Evolutionary conservation across 208 protist species (phyloP).

Genomic region (Porcisia hertigi): DNA sequence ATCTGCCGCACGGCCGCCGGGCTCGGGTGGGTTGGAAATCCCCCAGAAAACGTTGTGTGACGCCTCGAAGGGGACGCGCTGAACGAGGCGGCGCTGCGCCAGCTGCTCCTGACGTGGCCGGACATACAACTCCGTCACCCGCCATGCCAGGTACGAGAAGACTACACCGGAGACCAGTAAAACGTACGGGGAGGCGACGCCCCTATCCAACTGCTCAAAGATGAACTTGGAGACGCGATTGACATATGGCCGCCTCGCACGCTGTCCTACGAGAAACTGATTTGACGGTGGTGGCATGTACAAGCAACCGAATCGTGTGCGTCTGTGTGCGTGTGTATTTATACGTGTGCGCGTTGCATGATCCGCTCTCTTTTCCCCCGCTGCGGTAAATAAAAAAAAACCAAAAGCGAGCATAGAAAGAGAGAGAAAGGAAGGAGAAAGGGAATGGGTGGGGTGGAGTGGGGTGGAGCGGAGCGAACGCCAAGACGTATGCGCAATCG

Average conservation of each 20-base stretch:
- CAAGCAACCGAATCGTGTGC: not conserved
- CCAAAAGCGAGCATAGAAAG: not conserved
- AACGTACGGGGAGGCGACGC: constrained; percentile 70
- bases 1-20: not conserved
- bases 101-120: constrained; percentile 51
- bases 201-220: constrained; percentile 85
- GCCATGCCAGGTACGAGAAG: constrained; percentile 60
- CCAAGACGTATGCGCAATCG: not conserved
- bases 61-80: constrained; percentile 64
- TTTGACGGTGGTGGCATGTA: constrained; percentile 19
- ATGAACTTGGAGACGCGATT: constrained; percentile 77
- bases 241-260: constrained; percentile 35
- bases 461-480: not conserved
- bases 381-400: not conserved
- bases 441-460: not conserved
- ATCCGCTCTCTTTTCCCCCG: not conserved
- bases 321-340: not conserved
- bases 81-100: constrained; percentile 38
- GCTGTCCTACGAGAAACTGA: constrained; percentile 43
- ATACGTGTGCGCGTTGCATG: not conserved
- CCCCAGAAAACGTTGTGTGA: constrained; percentile 85
- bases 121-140: constrained; percentile 59
- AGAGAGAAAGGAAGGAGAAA: not conserved
- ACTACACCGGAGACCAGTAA: constrained; percentile 53
- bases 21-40: constrained; percentile 21